phyloP scores from a whole-genome alignment of 345 rosid genomes.

The Citrus inodora region DNA sequence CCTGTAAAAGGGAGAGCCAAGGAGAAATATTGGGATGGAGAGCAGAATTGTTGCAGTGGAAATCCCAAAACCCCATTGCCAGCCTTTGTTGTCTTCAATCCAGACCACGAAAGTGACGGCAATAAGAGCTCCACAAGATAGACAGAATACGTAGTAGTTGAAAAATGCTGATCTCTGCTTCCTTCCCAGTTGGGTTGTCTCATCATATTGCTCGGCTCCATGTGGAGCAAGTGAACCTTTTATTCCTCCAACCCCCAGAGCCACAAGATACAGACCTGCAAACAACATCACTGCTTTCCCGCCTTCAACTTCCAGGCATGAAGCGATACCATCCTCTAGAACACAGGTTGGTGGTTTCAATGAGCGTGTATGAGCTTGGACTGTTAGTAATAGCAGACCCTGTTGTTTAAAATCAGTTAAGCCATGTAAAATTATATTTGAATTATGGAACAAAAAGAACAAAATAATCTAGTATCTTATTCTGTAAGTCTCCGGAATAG shows the following conservation, averaged over 20 bases:
- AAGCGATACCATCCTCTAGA: constrained; percentile 9
- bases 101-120: constrained; percentile 92
- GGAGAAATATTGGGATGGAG: constrained; percentile 69
- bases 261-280: constrained; percentile 74
- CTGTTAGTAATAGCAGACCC: constrained; percentile 50
- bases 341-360: constrained; percentile 43
- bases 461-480: background rate
- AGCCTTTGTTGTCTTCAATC: constrained; percentile 93
- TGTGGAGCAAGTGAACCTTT: constrained; percentile 93
- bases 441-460: background rate
- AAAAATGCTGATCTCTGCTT: constrained; percentile 81
- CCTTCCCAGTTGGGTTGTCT: constrained; percentile 62
- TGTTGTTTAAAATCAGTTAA: constrained; percentile 15
- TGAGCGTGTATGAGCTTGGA: constrained; percentile 59
- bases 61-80: constrained; percentile 87
- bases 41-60: constrained; percentile 66
- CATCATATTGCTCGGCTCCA: constrained; percentile 94
- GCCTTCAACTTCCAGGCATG: constrained; percentile 36
- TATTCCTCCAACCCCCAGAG: constrained; percentile 90
- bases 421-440: background rate
- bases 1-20: constrained; percentile 64
- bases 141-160: constrained; percentile 80
- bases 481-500: background rate
- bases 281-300: constrained; percentile 49
- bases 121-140: constrained; percentile 76